A percentile compares a stretch with the other conserved stretches of the same genome.
Evolutionary conservation across 2,329 filamentous ascomycete species (phyloP).

Genomic region (Scolecobasidium constrictum): DNA sequence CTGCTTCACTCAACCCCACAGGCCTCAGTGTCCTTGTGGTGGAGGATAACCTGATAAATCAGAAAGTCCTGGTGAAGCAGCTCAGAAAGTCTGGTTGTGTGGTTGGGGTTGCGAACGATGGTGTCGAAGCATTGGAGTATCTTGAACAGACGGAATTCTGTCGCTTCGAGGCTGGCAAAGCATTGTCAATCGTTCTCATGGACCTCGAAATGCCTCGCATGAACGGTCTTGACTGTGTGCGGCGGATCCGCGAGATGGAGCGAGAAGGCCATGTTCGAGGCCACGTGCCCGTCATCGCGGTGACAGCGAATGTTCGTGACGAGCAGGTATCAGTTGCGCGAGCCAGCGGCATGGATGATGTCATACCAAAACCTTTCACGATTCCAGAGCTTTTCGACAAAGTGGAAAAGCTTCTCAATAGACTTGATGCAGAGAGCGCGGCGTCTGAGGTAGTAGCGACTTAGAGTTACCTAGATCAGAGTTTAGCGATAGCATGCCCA

Average conservation of each 20-base stretch:
- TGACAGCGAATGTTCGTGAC: slow-evolving; percentile 10
- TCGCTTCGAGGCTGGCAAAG: neutral
- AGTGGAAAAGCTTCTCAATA: slow-evolving; percentile 13
- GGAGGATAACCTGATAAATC: slow-evolving; percentile 11
- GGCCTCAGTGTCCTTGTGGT: slow-evolving; percentile 9
- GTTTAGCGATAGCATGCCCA: too few species aligned
- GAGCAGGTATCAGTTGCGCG: slow-evolving; percentile 6
- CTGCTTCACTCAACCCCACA: neutral
- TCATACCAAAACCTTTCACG: slow-evolving; percentile 22
- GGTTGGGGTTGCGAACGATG: slow-evolving; percentile 8
- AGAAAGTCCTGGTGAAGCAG: slow-evolving; percentile 10
- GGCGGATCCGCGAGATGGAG: slow-evolving; percentile 8
- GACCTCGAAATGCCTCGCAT: slow-evolving; percentile 11
- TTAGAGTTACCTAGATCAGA: too few species aligned
- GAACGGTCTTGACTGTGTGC: slow-evolving; percentile 9
- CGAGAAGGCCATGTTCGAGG: neutral
- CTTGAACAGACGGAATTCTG: slow-evolving; percentile 5
- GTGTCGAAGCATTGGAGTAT: slow-evolving; percentile 9
- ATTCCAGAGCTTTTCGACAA: slow-evolving; percentile 21
- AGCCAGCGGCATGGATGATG: slow-evolving; percentile 10
- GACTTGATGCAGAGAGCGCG: too few species aligned
- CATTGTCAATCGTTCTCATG: slow-evolving; percentile 9
- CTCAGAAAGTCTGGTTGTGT: slow-evolving; percentile 5
- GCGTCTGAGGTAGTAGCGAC: too few species aligned
- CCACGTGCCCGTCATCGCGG: slow-evolving; percentile 9